These are phyloP conservation scores for Stramenopiles sp. DNA, from an alignment of 352 stramenopile species.

Conservation along the genomic window DNA sequence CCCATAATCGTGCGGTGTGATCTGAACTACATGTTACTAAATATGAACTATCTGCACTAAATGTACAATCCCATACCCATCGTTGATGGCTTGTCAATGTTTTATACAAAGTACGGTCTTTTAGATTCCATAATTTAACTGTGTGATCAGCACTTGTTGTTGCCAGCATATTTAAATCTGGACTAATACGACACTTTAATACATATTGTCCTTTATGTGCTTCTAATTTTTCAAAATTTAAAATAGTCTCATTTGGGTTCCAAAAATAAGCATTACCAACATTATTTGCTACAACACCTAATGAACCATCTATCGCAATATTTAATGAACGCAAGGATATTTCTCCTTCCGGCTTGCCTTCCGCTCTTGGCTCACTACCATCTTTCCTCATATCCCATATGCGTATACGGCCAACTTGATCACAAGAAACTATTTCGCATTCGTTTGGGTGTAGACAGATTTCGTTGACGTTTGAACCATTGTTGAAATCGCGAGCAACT, in stretches of 20 bases:
- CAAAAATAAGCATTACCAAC: slow-evolving; percentile 83
- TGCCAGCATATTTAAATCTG: slow-evolving; percentile 45
- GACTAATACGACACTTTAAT: slow-evolving; percentile 12
- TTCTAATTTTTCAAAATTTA: slow-evolving; percentile 10
- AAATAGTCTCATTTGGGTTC: slow-evolving; percentile 23
- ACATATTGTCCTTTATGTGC: slow-evolving; percentile 9
- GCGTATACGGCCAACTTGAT: slow-evolving; percentile 76
- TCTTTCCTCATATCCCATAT: slow-evolving; percentile 56
- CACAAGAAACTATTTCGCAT: slow-evolving; percentile 50
- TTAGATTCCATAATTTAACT: slow-evolving; percentile 60
- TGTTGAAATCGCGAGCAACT: neutral
- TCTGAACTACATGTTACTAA: slow-evolving; percentile 79
- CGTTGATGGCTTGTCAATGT: slow-evolving; percentile 64
- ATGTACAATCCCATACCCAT: slow-evolving; percentile 95
- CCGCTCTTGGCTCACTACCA: slow-evolving; percentile 16
- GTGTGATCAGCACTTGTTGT: slow-evolving; percentile 75
- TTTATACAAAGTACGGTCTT: slow-evolving; percentile 35
- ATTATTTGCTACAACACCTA: slow-evolving; percentile 75
- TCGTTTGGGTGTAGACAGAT: slow-evolving; percentile 86
- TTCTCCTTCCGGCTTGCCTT: slow-evolving; percentile 42
- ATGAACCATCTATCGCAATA: slow-evolving; percentile 67
- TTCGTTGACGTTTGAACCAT: slow-evolving; percentile 64
- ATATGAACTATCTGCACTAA: slow-evolving; percentile 90
- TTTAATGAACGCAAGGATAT: slow-evolving; percentile 67
- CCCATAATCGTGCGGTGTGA: slow-evolving; percentile 84